A percentile compares a stretch with the other conserved stretches of the same genome.
Evolutionary conservation across 1,284 basidiomycete species (phyloP).

Genomic region (Puccinia polysora): DNA sequence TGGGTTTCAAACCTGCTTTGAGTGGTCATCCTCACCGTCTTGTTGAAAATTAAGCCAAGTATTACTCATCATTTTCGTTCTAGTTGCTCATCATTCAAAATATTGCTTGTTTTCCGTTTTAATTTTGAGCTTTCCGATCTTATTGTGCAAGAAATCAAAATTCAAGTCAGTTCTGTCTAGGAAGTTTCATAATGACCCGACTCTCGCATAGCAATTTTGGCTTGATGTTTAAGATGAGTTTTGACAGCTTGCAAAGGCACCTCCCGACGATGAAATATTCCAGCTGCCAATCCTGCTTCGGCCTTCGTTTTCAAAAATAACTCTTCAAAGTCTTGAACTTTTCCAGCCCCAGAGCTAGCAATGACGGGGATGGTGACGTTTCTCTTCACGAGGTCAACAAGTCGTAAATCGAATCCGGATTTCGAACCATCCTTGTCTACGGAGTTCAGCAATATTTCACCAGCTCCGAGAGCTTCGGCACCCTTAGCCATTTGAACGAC

Average conservation of each 20-base stretch:
- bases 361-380: constrained; percentile 86
- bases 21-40: too few species aligned
- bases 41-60: too few species aligned
- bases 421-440: constrained; percentile 96
- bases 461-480: constrained; percentile 82
- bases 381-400: constrained; percentile 70
- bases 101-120: too few species aligned
- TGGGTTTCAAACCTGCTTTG: too few species aligned
- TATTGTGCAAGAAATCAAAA: too few species aligned
- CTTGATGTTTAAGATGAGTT: constrained; percentile 48
- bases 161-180: too few species aligned
- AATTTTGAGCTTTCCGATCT: too few species aligned
- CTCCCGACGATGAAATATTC: constrained; percentile 91
- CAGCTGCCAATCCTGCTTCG: constrained; percentile 92
- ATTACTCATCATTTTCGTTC: too few species aligned
- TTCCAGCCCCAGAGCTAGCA: constrained; percentile 88
- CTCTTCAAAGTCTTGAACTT: constrained; percentile 73
- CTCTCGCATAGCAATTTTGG: constrained; percentile 30
- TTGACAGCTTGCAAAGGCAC: constrained; percentile 61
- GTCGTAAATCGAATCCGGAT: constrained; percentile 81
- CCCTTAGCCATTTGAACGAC: constrained; percentile 86
- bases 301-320: constrained; percentile 74
- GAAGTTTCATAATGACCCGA: too few species aligned
- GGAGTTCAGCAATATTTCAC: constrained; percentile 91
- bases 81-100: too few species aligned